Percentiles rank a stretch among this genome's conserved stretches.
These are phyloP conservation scores for Rutstroemia sydowiana DNA, from an alignment of 2,329 filamentous ascomycete species.

Conservation along the genomic window DNA sequence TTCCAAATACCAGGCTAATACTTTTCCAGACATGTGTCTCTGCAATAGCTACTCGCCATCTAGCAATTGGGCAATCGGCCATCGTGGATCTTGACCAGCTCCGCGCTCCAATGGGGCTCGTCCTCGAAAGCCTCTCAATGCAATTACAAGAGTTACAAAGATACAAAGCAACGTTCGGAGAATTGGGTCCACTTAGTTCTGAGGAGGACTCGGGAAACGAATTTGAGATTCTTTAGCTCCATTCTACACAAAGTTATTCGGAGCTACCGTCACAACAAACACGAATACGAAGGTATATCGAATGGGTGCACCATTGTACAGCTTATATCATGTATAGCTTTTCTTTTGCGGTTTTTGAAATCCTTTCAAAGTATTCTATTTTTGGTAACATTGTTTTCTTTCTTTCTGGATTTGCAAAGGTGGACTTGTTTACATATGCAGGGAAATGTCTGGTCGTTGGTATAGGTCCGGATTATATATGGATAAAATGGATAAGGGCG, in stretches of 20 bases:
- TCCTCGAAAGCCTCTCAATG: conserved; percentile 54
- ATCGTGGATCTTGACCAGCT: conserved; percentile 62
- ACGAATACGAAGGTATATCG: too few species aligned
- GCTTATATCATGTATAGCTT: neutral
- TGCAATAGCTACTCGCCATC: conserved; percentile 70
- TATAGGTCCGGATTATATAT: too few species aligned
- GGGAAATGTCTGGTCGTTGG: too few species aligned
- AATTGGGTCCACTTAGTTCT: neutral
- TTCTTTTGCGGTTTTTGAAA: too few species aligned
- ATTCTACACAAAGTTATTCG: too few species aligned
- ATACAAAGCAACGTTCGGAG: conserved; percentile 40
- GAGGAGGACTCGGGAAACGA: conserved; percentile 1
- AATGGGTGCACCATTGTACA: neutral
- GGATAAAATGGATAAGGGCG: neutral
- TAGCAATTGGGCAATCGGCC: conserved; percentile 60
- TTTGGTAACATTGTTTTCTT: neutral
- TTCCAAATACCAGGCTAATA: conserved; percentile 3
- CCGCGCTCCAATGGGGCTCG: conserved; percentile 67
- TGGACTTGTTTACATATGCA: too few species aligned
- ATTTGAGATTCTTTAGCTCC: neutral
- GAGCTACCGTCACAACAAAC: too few species aligned
- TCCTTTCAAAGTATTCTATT: too few species aligned
- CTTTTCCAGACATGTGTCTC: conserved; percentile 64
- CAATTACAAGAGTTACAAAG: conserved; percentile 57
- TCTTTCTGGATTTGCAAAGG: too few species aligned